Evolutionary conservation across 2,329 filamentous ascomycete genomes (phyloP).

Genomic region (Dothistroma septosporum): DNA sequence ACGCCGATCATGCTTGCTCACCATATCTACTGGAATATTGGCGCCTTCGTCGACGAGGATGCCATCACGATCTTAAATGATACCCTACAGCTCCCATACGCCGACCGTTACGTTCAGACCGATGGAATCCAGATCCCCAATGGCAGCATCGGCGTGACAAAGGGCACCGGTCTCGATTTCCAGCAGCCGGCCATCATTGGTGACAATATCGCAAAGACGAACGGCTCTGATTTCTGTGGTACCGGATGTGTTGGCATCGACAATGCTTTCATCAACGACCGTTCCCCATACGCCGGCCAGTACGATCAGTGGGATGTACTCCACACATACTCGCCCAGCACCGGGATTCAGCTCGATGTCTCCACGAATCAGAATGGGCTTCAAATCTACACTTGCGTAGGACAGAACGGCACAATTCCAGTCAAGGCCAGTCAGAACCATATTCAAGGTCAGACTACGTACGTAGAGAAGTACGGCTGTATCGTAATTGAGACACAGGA

Average conservation of each 20-base stretch:
- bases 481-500: constrained; percentile 67
- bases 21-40: constrained; percentile 77
- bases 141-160: constrained; percentile 44
- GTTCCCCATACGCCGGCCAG: constrained; percentile 22
- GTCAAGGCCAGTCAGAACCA: constrained; percentile 33
- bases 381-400: constrained; percentile 32
- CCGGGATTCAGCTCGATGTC: constrained; percentile 31
- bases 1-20: constrained; percentile 79
- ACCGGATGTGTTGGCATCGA: constrained; percentile 81
- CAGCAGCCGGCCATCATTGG: constrained; percentile 24
- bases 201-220: constrained; percentile 24
- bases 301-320: constrained; percentile 29
- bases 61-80: constrained; percentile 65
- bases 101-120: constrained; percentile 26
- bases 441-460: constrained; percentile 21
- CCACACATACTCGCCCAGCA: constrained; percentile 23
- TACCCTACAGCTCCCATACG: constrained; percentile 68
- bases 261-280: constrained; percentile 40
- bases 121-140: constrained; percentile 31
- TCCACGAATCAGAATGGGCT: constrained; percentile 31
- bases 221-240: constrained; percentile 54
- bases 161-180: constrained; percentile 31
- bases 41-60: constrained; percentile 71
- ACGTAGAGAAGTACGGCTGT: constrained; percentile 51
- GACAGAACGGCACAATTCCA: constrained; percentile 32